phyloP scores from a whole-genome alignment of 2,329 filamentous ascomycete species.

The Annulohypoxylon truncatum region DNA sequence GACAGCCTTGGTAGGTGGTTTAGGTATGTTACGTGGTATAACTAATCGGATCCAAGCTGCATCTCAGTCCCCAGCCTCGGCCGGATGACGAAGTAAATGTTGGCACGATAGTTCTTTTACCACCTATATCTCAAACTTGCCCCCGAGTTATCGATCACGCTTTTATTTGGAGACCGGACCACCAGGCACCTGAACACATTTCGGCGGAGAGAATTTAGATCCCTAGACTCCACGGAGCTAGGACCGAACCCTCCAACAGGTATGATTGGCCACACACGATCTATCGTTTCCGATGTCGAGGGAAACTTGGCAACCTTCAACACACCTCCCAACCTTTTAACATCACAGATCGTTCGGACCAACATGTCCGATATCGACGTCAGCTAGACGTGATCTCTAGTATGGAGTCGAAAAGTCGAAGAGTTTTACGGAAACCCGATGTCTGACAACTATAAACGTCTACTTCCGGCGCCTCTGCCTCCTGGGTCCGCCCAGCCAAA shows the following conservation, averaged over 20 bases:
- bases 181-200: slow-evolving; percentile 11
- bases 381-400: slow-evolving; percentile 23
- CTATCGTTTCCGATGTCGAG: slow-evolving; percentile 33
- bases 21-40: slow-evolving; percentile 22
- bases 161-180: slow-evolving; percentile 25
- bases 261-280: slow-evolving; percentile 37
- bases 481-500: slow-evolving; percentile 26
- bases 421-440: slow-evolving; percentile 35
- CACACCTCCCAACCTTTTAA: slow-evolving; percentile 21
- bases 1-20: not conserved
- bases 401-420: slow-evolving; percentile 29
- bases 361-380: slow-evolving; percentile 31
- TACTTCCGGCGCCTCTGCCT: slow-evolving; percentile 39
- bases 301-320: slow-evolving; percentile 14
- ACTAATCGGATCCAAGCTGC: slow-evolving; percentile 14
- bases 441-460: slow-evolving; percentile 40
- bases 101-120: not conserved
- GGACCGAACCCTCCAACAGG: slow-evolving; percentile 29
- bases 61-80: slow-evolving; percentile 13
- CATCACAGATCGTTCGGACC: slow-evolving; percentile 21
- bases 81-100: slow-evolving; percentile 10
- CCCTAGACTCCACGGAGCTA: slow-evolving; percentile 31
- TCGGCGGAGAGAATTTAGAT: slow-evolving; percentile 26
- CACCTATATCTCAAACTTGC: no score
- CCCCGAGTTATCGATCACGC: slow-evolving; percentile 25